A percentile compares a stretch with the other conserved stretches of the same genome.
Conservation (phyloP, 163 green algal genomes). For the Chlamydomonas reinhardtii region DNA sequence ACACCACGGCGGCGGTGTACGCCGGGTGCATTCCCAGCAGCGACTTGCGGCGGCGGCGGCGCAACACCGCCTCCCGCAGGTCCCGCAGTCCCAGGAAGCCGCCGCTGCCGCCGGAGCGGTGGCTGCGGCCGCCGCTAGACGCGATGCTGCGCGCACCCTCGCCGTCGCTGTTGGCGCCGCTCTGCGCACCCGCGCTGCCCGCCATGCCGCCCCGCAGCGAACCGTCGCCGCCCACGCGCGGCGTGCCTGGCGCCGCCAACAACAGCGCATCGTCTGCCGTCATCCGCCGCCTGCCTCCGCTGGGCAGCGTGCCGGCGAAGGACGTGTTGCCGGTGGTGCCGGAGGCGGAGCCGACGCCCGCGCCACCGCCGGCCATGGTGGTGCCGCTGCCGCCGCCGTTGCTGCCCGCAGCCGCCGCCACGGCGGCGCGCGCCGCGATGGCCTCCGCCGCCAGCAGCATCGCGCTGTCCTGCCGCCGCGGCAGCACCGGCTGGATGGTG, state of each 20-base stretch:
- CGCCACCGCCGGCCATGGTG: background rate
- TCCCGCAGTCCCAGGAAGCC: background rate
- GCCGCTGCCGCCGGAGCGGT: background rate
- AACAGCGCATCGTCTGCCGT: no score
- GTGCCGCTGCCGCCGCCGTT: background rate
- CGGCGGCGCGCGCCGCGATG: background rate
- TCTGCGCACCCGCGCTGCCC: no score
- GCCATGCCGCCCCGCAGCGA: no score
- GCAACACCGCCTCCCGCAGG: background rate
- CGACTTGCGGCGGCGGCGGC: background rate
- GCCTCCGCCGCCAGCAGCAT: background rate
- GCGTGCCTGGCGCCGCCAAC: background rate
- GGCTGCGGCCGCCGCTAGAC: background rate
- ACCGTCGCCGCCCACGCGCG: background rate
- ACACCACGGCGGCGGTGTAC: background rate
- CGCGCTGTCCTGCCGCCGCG: background rate
- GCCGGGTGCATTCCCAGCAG: background rate
- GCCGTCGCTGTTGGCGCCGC: background rate
- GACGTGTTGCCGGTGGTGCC: background rate
- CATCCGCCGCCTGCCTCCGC: background rate
- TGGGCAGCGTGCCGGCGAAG: background rate
- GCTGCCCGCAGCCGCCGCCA: background rate
- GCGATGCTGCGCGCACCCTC: no score
- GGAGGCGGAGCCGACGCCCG: background rate
- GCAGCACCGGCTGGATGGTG: constrained; percentile 11